Percentiles rank a stretch among this genome's conserved stretches.
phyloP scores from a whole-genome alignment of 768 basidiomycete species.

The Amanita rimosa region DNA sequence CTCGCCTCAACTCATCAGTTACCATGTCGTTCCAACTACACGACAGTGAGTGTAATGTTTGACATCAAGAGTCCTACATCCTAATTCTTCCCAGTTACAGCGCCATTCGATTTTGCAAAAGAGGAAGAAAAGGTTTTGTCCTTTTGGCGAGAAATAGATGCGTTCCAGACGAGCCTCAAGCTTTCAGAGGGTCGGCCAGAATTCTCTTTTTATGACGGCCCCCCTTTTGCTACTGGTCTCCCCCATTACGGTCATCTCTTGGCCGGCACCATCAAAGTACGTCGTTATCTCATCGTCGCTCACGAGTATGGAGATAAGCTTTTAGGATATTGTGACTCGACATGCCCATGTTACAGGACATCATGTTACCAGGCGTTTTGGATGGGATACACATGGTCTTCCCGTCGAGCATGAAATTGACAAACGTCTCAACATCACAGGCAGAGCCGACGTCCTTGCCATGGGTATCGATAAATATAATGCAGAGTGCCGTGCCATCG shows the following conservation, averaged over 20 bases:
- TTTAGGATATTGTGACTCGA: slow-evolving; percentile 92
- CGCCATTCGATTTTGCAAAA: slow-evolving; percentile 71
- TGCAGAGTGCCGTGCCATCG: slow-evolving; percentile 90
- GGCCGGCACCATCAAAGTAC: slow-evolving; percentile 87
- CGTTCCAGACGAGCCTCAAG: slow-evolving; percentile 90
- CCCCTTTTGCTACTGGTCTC: slow-evolving; percentile 93
- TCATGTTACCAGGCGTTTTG: slow-evolving; percentile 89
- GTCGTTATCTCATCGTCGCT: slow-evolving; percentile 10
- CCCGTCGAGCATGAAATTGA: slow-evolving; percentile 99
- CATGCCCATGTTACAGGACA: slow-evolving; percentile 90
- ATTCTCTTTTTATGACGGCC: slow-evolving; percentile 94
- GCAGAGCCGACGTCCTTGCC: slow-evolving; percentile 84
- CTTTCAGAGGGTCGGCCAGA: slow-evolving; percentile 85
- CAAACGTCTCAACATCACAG: slow-evolving; percentile 86
- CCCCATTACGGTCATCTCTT: slow-evolving; percentile 95
- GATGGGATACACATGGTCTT: slow-evolving; percentile 98
- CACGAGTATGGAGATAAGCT: slow-evolving; percentile 4
- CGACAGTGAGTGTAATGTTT: slow-evolving; percentile 42
- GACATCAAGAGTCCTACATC: slow-evolving; percentile 4
- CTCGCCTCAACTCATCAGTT: neutral
- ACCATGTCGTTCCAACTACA: slow-evolving; percentile 59
- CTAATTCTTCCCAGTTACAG: slow-evolving; percentile 39
- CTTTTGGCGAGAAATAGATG: slow-evolving; percentile 96
- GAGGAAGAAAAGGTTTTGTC: slow-evolving; percentile 85
- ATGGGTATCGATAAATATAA: slow-evolving; percentile 99